phyloP scores from a whole-genome alignment of 2,329 filamentous ascomycete genomes.

The Cercospora sp. region DNA sequence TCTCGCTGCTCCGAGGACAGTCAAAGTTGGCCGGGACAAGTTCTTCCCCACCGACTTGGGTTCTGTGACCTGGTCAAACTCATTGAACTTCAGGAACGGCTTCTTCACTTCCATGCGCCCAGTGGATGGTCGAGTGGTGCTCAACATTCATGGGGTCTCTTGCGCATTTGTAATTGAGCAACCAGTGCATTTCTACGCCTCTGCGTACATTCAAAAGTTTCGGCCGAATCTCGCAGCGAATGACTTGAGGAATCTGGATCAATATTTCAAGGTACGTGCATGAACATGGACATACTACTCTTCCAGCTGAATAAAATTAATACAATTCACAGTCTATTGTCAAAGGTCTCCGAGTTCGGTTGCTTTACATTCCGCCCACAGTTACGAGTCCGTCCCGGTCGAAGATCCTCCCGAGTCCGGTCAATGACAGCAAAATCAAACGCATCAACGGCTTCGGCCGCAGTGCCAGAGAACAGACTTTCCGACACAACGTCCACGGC shows the following conservation, averaged over 20 bases:
- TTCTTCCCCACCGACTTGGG: not conserved
- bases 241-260: not conserved
- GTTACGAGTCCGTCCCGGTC: not conserved
- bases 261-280: conserved; percentile 4
- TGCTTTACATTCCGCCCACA: not conserved
- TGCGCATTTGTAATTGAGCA: conserved; percentile 23
- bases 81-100: conserved; percentile 10
- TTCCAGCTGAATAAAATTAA: not conserved
- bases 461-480: not conserved
- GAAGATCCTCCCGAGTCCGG: not conserved
- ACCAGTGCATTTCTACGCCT: not conserved
- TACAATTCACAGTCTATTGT: not conserved
- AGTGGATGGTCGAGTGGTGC: conserved; percentile 1
- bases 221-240: not conserved
- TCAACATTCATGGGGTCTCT: conserved; percentile 28
- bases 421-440: not conserved
- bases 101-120: conserved; percentile 20
- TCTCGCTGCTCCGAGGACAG: not conserved
- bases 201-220: not conserved
- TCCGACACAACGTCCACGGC: not conserved
- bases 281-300: not conserved
- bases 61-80: not conserved
- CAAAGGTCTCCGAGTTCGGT: not conserved
- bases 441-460: conserved; percentile 6
- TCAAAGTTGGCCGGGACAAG: not conserved